phyloP scores from a whole-genome alignment of 768 basidiomycete genomes.

The Serpula lacrymans region DNA sequence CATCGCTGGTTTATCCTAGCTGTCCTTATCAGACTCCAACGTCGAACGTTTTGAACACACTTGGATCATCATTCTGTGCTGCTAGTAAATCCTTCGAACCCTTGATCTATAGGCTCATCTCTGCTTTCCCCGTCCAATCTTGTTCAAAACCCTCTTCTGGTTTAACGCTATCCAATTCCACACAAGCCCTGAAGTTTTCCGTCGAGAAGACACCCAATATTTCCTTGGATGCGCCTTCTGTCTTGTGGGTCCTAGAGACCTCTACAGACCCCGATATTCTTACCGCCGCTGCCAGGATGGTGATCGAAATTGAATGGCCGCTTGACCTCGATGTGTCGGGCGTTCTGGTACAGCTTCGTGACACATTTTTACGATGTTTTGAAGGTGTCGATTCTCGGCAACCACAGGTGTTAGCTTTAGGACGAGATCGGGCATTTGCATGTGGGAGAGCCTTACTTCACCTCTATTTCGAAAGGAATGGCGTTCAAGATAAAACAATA shows the following conservation, averaged over 20 bases:
- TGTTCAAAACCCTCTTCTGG: no score
- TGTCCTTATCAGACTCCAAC: constrained; percentile 7
- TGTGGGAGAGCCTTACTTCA: constrained; percentile 11
- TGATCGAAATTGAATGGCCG: constrained; percentile 15
- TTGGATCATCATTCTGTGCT: no score
- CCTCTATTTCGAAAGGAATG: no score
- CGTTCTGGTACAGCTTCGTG: constrained; percentile 4
- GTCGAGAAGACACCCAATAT: no score
- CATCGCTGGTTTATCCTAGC: constrained; percentile 2
- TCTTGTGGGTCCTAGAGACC: constrained; percentile 9
- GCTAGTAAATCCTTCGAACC: no score
- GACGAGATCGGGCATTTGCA: constrained; percentile 9
- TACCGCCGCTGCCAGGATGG: constrained; percentile 9
- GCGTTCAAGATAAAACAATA: no score
- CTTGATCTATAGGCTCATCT: no score
- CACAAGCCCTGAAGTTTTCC: no score
- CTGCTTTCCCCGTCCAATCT: no score
- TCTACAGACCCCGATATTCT: constrained; percentile 7
- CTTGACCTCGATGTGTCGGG: constrained; percentile 9
- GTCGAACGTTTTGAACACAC: background rate
- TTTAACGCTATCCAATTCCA: no score
- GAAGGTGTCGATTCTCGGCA: constrained; percentile 3
- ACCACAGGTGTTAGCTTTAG: constrained; percentile 1
- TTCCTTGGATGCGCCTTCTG: constrained; percentile 5
- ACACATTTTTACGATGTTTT: constrained; percentile 7